Base-by-base conservation (phyloP, 768 basidiomycete species). In the Collybia mongolica region DNA sequence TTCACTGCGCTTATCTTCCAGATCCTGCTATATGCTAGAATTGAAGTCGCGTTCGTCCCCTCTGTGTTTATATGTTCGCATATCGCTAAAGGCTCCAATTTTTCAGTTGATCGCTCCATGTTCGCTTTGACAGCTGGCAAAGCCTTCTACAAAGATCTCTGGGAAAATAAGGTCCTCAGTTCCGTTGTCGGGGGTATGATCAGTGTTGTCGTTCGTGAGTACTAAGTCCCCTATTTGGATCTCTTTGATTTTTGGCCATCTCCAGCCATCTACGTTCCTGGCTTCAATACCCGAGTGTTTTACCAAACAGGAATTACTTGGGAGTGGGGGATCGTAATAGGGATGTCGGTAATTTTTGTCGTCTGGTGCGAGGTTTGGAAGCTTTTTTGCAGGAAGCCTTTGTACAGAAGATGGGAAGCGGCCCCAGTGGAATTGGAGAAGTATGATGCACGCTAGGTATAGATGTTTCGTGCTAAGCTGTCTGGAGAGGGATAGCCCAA, bases 1-100 rank as follows among this genome's bases (percentile, higher is more conserved):
- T 74, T 74, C 51, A 71, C 70, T 2, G 65, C 70, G 1, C 58
- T 72, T 26, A 69, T 72, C 46, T 70, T 71, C 48, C 62, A 67
- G 26, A 71, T 72, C 36, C 56, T 70, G 7, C 51, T 72, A 7
- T 71, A 68, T 44, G 71, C 65, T 69, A 38, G 69, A 70, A 39
- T 53, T 73, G 12, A 73, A 74, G 47, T 72, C 69, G 23, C 65
- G 72, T 71, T 54, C 11, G 69, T 65, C 1, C 40, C 32, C 35
- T 38, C 32, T 14, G 7, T 32, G 18, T 6, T 17, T 17, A 14
- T 8, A 12, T 22, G 20, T 42, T 38, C 8, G 7, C 2, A n/a
- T 12, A 24, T n/a, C n/a, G 44, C 36, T 23, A 24, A 50, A 5
- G 57, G 17, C 9, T 11, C 2, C 26, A 22, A n/a, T n/a, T 28